Evolutionary conservation across 768 basidiomycete genomes (phyloP).

Genomic region (Pleurotus tuber-regium): DNA sequence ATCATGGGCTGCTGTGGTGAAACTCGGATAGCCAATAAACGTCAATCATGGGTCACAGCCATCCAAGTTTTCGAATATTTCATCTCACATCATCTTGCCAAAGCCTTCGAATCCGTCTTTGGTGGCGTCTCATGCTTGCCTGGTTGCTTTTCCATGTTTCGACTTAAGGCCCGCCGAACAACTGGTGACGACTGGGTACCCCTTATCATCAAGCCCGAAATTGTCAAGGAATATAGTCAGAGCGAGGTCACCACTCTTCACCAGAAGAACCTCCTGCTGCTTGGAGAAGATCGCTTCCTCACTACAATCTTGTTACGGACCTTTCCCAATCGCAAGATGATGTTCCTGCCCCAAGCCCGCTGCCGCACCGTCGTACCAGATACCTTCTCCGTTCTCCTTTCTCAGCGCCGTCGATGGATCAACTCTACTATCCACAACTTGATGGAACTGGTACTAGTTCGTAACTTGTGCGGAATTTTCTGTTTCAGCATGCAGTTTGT

Average conservation of each 20-base stretch:
- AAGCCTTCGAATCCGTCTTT: slow-evolving; percentile 98
- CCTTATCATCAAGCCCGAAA: slow-evolving; percentile 94
- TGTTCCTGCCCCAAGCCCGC: slow-evolving; percentile 95
- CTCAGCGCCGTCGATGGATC: slow-evolving; percentile 98
- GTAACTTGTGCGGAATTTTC: slow-evolving; percentile 97
- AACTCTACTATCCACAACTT: slow-evolving; percentile 99
- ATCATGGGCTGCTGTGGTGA: slow-evolving; percentile 99
- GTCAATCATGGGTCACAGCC: slow-evolving; percentile 95
- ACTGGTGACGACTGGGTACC: slow-evolving; percentile 97
- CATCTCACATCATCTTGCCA: slow-evolving; percentile 97
- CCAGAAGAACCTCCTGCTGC: slow-evolving; percentile 93
- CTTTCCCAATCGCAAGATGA: slow-evolving; percentile 99
- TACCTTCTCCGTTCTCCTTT: slow-evolving; percentile 88
- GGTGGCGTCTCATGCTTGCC: slow-evolving; percentile 99
- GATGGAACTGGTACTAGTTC: slow-evolving; percentile 97
- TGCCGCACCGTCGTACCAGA: slow-evolving; percentile 97
- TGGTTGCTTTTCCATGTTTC: slow-evolving; percentile 99
- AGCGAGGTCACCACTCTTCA: slow-evolving; percentile 91
- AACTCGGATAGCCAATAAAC: slow-evolving; percentile 98
- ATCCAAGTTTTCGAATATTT: slow-evolving; percentile 99
- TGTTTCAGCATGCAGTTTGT: slow-evolving; percentile 99
- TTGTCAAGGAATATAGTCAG: slow-evolving; percentile 96
- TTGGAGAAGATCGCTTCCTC: slow-evolving; percentile 98
- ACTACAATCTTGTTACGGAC: slow-evolving; percentile 95
- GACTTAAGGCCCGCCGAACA: slow-evolving; percentile 87